Conservation (phyloP, 2,329 filamentous ascomycete species). For the Calonectria pseudoreteaudii region DNA sequence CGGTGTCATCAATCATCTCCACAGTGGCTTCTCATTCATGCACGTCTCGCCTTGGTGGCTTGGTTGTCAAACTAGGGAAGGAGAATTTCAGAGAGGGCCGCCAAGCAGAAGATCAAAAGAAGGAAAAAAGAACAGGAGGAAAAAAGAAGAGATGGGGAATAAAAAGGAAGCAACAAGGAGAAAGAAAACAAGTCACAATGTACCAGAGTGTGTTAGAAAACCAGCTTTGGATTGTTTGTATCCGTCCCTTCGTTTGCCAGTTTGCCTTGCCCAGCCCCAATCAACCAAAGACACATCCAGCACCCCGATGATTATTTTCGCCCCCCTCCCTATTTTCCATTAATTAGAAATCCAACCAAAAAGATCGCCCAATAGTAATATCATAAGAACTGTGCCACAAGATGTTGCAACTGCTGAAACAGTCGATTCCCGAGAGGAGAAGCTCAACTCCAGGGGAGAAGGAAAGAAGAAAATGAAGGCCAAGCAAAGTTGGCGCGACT, state of each 20-base stretch:
- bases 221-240: too few relatives aligned
- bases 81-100: background rate
- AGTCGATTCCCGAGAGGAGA: background rate
- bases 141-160: too few relatives aligned
- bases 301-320: background rate
- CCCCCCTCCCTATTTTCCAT: too few relatives aligned
- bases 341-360: background rate
- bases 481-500: background rate
- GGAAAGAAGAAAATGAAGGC: background rate
- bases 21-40: background rate
- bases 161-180: background rate
- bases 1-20: background rate
- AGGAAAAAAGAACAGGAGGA: background rate
- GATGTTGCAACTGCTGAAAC: background rate
- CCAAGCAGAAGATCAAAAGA: background rate
- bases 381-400: background rate
- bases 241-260: background rate
- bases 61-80: background rate
- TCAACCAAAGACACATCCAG: background rate
- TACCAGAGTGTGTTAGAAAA: background rate
- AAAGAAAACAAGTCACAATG: background rate
- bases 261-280: background rate
- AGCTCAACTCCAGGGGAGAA: background rate
- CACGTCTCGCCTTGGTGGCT: background rate
- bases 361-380: background rate